Evolutionary conservation across 2,329 filamentous ascomycete species (phyloP).

Genomic region (Calonectria fujianensis): DNA sequence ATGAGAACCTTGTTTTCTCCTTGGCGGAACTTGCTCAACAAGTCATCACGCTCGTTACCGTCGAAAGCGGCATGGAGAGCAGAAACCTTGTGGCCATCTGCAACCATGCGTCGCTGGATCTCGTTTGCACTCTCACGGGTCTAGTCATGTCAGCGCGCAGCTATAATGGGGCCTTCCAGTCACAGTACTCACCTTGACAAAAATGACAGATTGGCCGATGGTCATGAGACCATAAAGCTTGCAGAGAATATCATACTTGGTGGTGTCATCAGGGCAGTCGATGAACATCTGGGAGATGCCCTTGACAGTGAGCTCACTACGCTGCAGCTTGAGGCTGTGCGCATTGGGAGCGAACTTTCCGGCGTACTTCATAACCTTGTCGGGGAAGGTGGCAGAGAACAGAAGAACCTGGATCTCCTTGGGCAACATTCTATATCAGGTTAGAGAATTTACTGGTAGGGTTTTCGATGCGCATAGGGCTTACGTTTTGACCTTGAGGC

Average conservation of each 20-base stretch:
- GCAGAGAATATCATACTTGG: slow-evolving; percentile 92
- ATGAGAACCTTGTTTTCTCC: slow-evolving; percentile 97
- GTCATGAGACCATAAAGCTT: slow-evolving; percentile 98
- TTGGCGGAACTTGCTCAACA: slow-evolving; percentile 90
- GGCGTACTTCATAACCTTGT: slow-evolving; percentile 89
- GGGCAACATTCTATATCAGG: slow-evolving; percentile 78
- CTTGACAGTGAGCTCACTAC: slow-evolving; percentile 94
- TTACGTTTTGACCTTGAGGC: slow-evolving; percentile 89
- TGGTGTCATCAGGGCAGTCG: slow-evolving; percentile 87
- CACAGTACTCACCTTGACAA: slow-evolving; percentile 82
- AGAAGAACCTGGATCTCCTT: slow-evolving; percentile 88
- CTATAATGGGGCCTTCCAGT: not conserved
- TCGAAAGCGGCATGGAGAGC: slow-evolving; percentile 93
- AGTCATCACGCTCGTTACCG: slow-evolving; percentile 85
- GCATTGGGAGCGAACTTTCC: slow-evolving; percentile 88
- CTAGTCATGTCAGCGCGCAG: slow-evolving; percentile 64
- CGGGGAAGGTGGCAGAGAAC: slow-evolving; percentile 95
- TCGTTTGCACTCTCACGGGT: slow-evolving; percentile 89
- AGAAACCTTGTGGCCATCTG: slow-evolving; percentile 93
- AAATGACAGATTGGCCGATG: slow-evolving; percentile 97
- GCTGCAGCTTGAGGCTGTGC: slow-evolving; percentile 90
- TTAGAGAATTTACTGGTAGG: slow-evolving; percentile 55
- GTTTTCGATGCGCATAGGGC: slow-evolving; percentile 11
- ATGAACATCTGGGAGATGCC: slow-evolving; percentile 99
- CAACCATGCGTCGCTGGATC: slow-evolving; percentile 90